Conservation (phyloP, 2,329 filamentous ascomycete genomes). For the Lachnellula arida region DNA sequence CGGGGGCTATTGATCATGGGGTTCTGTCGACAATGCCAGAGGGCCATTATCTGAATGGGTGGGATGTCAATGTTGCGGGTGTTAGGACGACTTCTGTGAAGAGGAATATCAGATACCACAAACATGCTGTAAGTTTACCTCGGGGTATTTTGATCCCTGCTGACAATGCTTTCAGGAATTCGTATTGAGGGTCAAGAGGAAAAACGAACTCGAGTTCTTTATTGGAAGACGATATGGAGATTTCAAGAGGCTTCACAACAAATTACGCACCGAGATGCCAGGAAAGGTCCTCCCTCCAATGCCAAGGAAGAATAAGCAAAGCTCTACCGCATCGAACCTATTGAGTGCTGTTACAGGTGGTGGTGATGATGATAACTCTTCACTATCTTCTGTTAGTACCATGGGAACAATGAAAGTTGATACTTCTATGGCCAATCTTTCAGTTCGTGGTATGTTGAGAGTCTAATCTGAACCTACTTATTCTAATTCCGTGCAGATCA, state of each 20-base stretch:
- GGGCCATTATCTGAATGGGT: slow-evolving; percentile 88
- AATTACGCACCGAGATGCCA: slow-evolving; percentile 76
- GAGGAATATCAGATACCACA: slow-evolving; percentile 82
- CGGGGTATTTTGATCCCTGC: neutral
- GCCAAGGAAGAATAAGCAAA: slow-evolving; percentile 86
- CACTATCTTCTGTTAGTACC: slow-evolving; percentile 53
- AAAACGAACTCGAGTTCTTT: slow-evolving; percentile 70
- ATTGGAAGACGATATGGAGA: slow-evolving; percentile 85
- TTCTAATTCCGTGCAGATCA: slow-evolving; percentile 29
- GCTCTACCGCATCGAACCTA: slow-evolving; percentile 58
- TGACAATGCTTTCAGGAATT: slow-evolving; percentile 59
- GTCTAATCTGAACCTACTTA: neutral
- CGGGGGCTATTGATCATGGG: slow-evolving; percentile 86
- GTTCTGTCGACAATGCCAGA: slow-evolving; percentile 83
- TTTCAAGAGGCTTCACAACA: slow-evolving; percentile 75
- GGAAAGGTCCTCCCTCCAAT: slow-evolving; percentile 84
- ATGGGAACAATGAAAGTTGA: slow-evolving; percentile 18
- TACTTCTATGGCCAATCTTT: slow-evolving; percentile 33
- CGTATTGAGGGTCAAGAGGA: slow-evolving; percentile 76
- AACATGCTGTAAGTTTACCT: slow-evolving; percentile 67
- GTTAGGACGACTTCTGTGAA: slow-evolving; percentile 78
- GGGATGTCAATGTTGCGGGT: slow-evolving; percentile 93
- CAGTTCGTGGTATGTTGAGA: slow-evolving; percentile 38
- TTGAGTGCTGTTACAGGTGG: slow-evolving; percentile 48
- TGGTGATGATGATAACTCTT: slow-evolving; percentile 70